A percentile compares a stretch with the other conserved stretches of the same genome.
phyloP scores from a whole-genome alignment of 2,329 filamentous ascomycete genomes.

The Arthroderma sp. region DNA sequence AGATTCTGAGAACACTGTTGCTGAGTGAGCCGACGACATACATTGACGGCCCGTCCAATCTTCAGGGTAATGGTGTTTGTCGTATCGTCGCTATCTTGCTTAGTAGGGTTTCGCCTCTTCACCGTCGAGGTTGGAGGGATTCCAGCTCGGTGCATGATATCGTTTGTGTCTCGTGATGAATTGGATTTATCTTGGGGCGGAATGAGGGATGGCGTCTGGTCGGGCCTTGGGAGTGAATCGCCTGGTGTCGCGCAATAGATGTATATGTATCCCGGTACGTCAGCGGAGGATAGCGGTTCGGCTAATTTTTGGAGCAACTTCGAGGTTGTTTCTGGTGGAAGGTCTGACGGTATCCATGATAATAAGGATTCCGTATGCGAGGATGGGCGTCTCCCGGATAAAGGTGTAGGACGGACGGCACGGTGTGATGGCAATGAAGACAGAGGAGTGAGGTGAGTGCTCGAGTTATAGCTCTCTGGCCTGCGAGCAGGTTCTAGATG shows the following conservation, averaged over 20 bases:
- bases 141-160: constrained; percentile 26
- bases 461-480: not conserved
- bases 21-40: constrained; percentile 66
- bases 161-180: constrained; percentile 22
- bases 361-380: constrained; percentile 38
- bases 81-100: constrained; percentile 11
- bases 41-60: constrained; percentile 60
- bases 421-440: not conserved
- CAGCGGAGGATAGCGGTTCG: constrained; percentile 58
- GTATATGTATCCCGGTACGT: constrained; percentile 90
- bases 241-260: constrained; percentile 90
- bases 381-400: constrained; percentile 10
- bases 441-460: not conserved
- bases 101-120: constrained; percentile 7
- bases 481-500: not conserved
- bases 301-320: constrained; percentile 61
- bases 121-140: constrained; percentile 11
- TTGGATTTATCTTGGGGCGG: constrained; percentile 23
- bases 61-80: constrained; percentile 53
- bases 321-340: constrained; percentile 56
- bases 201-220: constrained; percentile 47
- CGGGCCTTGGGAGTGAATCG: constrained; percentile 32
- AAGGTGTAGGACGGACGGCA: constrained; percentile 1
- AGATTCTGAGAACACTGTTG: constrained; percentile 84
- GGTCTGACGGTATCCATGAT: constrained; percentile 54